phyloP scores from a whole-genome alignment of 257 asterid species.

The Primulina huaijiensis region DNA sequence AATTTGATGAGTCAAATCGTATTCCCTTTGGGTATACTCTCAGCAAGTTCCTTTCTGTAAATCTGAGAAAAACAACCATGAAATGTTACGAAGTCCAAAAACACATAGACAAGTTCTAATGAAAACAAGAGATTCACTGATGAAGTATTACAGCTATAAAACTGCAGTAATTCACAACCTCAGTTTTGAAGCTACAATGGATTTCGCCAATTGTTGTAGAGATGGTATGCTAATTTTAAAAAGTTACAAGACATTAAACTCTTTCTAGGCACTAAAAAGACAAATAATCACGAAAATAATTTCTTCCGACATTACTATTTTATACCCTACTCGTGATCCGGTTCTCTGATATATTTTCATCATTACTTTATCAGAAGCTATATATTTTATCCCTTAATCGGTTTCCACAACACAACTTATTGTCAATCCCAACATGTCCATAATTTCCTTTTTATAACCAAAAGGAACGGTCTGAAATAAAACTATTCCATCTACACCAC shows the following conservation, averaged over 20 bases:
- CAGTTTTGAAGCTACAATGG: neutral
- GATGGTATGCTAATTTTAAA: neutral
- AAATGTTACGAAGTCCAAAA: neutral
- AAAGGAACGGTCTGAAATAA: neutral
- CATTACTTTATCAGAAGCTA: neutral
- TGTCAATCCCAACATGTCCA: neutral
- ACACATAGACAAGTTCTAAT: neutral
- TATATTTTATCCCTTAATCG: neutral
- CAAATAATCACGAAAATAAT: neutral
- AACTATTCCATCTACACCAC: neutral
- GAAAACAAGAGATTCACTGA: neutral
- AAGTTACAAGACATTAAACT: too few relatives aligned
- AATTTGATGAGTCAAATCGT: constrained; percentile 47
- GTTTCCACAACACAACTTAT: neutral
- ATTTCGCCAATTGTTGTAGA: neutral
- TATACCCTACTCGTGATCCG: neutral
- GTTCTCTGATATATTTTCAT: neutral
- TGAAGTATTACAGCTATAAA: neutral
- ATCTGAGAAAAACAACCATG: constrained; percentile 26
- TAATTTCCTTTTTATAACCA: neutral
- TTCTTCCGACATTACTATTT: neutral
- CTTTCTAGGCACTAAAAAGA: neutral
- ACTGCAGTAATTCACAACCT: neutral
- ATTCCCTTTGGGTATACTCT: constrained; percentile 46
- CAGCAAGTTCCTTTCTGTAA: constrained; percentile 41